These are phyloP conservation scores for Wallacemonas collosoma DNA, from an alignment of 208 protist genomes.

Conservation along the genomic window DNA sequence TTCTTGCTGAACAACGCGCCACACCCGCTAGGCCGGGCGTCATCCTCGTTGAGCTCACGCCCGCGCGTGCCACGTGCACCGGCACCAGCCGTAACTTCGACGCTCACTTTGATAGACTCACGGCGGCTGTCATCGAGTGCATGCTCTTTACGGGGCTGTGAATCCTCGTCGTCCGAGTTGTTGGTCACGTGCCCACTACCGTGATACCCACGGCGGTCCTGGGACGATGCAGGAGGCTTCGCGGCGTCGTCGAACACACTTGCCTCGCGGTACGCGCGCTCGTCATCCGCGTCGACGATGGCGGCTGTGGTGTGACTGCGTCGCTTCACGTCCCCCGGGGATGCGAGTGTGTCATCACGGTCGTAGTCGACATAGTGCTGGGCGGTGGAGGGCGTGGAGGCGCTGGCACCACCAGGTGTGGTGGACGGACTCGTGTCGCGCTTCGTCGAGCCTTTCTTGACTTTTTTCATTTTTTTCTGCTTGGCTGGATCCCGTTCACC, in stretches of 20 bases:
- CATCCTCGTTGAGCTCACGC: background rate
- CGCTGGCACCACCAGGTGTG: background rate
- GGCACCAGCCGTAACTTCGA: too few relatives aligned
- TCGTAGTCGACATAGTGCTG: conserved; percentile 16
- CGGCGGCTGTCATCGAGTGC: too few relatives aligned
- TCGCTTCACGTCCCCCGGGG: background rate
- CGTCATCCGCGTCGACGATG: background rate
- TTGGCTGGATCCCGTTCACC: background rate
- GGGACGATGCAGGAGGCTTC: background rate
- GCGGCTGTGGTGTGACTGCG: background rate
- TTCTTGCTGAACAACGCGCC: background rate
- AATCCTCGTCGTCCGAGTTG: background rate
- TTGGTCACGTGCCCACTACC: too few relatives aligned
- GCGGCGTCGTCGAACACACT: conserved; percentile 9
- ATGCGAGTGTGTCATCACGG: background rate
- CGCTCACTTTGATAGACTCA: too few relatives aligned
- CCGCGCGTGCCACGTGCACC: too few relatives aligned
- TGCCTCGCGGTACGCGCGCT: background rate
- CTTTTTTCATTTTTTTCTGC: conserved; percentile 10
- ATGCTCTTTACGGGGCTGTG: too few relatives aligned
- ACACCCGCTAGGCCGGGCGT: background rate
- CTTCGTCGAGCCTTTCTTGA: conserved; percentile 9
- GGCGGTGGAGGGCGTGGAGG: conserved; percentile 5
- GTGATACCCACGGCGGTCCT: background rate
- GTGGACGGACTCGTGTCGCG: background rate